Conservation (phyloP, 78 protist genomes). For the Capsaspora owczarzaki region DNA sequence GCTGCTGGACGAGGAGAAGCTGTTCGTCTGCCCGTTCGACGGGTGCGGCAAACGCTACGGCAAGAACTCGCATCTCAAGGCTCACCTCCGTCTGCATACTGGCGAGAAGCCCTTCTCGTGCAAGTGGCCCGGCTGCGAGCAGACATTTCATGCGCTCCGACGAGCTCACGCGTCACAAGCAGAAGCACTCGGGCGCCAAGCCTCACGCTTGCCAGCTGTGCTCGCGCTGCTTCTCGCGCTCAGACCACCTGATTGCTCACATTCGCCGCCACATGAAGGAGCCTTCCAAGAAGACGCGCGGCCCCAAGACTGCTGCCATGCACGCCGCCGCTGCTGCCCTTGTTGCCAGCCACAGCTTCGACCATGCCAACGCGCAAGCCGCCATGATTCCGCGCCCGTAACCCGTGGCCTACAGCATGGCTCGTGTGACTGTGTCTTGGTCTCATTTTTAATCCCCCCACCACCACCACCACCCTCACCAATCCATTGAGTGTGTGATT, state of each 20-base stretch:
- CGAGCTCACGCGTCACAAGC: constrained; percentile 2
- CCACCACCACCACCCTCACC: too few relatives aligned
- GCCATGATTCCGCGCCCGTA: too few relatives aligned
- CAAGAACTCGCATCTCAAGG: constrained; percentile 4
- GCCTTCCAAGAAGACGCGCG: too few relatives aligned
- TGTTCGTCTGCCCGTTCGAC: not conserved
- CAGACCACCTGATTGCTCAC: not conserved
- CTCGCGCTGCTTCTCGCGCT: not conserved
- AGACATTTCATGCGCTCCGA: not conserved
- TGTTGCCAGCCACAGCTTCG: too few relatives aligned
- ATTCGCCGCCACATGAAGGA: constrained; percentile 3
- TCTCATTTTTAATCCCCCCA: too few relatives aligned
- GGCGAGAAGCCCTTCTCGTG: constrained; percentile 12
- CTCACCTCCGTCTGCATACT: constrained; percentile 2
- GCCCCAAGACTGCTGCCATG: too few relatives aligned
- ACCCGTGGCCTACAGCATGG: too few relatives aligned
- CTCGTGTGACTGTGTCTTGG: too few relatives aligned
- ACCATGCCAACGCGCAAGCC: too few relatives aligned
- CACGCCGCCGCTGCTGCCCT: too few relatives aligned
- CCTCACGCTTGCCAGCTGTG: not conserved
- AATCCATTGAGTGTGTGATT: too few relatives aligned
- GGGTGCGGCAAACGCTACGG: constrained; percentile 3
- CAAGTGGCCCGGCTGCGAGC: not conserved
- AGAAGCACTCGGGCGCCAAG: not conserved
- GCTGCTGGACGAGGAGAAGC: not conserved